These are phyloP conservation scores for Phytophthora meadii DNA, from an alignment of 352 stramenopile species.

Conservation along the genomic window DNA sequence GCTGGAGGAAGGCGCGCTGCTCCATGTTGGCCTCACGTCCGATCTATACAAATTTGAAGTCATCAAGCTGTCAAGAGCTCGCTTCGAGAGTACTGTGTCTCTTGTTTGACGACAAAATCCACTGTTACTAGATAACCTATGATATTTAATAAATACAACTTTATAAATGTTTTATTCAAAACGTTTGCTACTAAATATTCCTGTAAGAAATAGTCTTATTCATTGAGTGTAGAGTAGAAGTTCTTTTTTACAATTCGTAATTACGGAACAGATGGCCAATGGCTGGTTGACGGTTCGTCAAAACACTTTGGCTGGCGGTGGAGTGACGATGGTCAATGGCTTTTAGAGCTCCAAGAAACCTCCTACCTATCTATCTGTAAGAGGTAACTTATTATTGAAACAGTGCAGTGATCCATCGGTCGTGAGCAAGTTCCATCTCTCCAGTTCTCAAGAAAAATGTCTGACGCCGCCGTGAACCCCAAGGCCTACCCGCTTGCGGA, in stretches of 20 bases:
- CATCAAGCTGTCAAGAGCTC: neutral
- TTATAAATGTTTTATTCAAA: too few relatives aligned
- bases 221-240: too few relatives aligned
- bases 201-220: too few relatives aligned
- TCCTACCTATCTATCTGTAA: too few relatives aligned
- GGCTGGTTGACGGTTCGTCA: conserved; percentile 4
- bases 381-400: conserved; percentile 33
- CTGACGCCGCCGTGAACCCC: conserved; percentile 88
- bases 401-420: conserved; percentile 90
- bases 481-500: conserved; percentile 99
- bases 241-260: too few relatives aligned
- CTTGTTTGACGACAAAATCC: neutral
- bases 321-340: neutral
- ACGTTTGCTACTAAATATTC: too few relatives aligned
- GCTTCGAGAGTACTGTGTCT: too few relatives aligned
- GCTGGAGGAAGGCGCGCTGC: conserved; percentile 65
- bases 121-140: too few relatives aligned
- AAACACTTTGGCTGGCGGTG: conserved; percentile 12
- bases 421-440: conserved; percentile 73
- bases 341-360: neutral
- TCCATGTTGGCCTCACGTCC: conserved; percentile 37
- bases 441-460: conserved; percentile 47
- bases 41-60: conserved; percentile 16
- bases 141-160: too few relatives aligned
- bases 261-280: conserved; percentile 2